A percentile compares a stretch with the other conserved stretches of the same genome.
These are phyloP conservation scores for Yamadazyma scolyti DNA, from an alignment of 805 yeast species.

Conservation along the genomic window DNA sequence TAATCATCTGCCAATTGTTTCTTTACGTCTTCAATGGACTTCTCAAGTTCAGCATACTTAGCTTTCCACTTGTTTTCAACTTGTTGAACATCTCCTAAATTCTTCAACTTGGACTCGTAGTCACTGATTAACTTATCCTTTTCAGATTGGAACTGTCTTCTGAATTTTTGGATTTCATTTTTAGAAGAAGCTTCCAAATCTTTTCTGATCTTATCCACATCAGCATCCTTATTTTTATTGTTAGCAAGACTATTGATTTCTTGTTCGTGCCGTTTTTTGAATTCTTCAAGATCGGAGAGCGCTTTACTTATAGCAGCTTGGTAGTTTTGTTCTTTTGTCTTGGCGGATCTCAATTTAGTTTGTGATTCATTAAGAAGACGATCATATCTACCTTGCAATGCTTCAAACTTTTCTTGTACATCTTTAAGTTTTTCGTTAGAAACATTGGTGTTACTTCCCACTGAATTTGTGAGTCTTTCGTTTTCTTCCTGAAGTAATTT, in stretches of 20 bases:
- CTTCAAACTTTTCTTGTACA: constrained; percentile 22
- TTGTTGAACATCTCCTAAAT: constrained; percentile 12
- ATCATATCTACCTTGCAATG: constrained; percentile 27
- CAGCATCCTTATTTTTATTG: background rate
- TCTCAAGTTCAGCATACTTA: constrained; percentile 17
- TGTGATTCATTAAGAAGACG: constrained; percentile 24
- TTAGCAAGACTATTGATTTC: constrained; percentile 4
- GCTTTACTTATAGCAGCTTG: constrained; percentile 9
- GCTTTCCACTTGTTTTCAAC: constrained; percentile 9
- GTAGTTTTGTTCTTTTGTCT: constrained; percentile 16
- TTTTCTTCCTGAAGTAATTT: constrained; percentile 48
- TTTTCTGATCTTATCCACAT: constrained; percentile 2
- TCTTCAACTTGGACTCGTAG: constrained; percentile 12
- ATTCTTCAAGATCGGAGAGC: constrained; percentile 5
- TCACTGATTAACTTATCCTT: constrained; percentile 6
- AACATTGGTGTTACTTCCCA: constrained; percentile 13
- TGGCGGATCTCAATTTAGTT: constrained; percentile 21
- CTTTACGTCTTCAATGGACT: constrained; percentile 10
- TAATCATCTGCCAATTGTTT: constrained; percentile 15
- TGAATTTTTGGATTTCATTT: constrained; percentile 12
- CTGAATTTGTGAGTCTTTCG: constrained; percentile 53
- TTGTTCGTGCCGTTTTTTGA: constrained; percentile 12
- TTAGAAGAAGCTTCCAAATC: constrained; percentile 4
- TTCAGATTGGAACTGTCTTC: constrained; percentile 6
- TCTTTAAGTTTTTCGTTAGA: constrained; percentile 16